Evolutionary conservation across 345 rosid genomes (phyloP).

Genomic region (Brassica rapa): DNA sequence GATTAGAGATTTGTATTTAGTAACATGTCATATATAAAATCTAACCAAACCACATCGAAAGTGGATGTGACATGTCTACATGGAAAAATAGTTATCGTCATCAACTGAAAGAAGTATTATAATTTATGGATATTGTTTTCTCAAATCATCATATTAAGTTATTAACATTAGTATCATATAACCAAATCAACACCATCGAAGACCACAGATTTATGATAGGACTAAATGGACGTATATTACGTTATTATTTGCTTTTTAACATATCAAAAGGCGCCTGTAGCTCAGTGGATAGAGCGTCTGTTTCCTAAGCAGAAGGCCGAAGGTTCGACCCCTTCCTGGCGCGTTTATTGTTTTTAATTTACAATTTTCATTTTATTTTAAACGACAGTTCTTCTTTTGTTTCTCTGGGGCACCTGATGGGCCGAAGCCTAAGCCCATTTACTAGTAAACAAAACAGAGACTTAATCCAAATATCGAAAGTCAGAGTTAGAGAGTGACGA

Average conservation of each 20-base stretch:
- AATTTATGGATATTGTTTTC: neutral
- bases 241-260: too few species aligned
- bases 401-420: neutral
- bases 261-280: conserved; percentile 52
- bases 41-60: conserved; percentile 33
- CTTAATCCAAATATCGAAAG: neutral
- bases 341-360: conserved; percentile 35
- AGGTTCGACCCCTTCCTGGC: conserved; percentile 96
- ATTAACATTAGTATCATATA: neutral
- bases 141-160: neutral
- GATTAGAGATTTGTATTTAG: neutral
- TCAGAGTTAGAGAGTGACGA: conserved; percentile 26
- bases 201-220: neutral
- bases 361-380: too few species aligned
- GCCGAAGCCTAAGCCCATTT: conserved; percentile 1
- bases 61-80: conserved; percentile 27
- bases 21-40: neutral
- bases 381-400: neutral
- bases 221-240: neutral
- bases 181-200: neutral
- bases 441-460: neutral
- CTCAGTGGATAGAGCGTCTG: conserved; percentile 99
- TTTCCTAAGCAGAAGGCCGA: conserved; percentile 97
- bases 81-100: conserved; percentile 3
- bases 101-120: neutral